phyloP scores from a whole-genome alignment of 1,284 basidiomycete genomes.

The Ceratobasidium sp. region DNA sequence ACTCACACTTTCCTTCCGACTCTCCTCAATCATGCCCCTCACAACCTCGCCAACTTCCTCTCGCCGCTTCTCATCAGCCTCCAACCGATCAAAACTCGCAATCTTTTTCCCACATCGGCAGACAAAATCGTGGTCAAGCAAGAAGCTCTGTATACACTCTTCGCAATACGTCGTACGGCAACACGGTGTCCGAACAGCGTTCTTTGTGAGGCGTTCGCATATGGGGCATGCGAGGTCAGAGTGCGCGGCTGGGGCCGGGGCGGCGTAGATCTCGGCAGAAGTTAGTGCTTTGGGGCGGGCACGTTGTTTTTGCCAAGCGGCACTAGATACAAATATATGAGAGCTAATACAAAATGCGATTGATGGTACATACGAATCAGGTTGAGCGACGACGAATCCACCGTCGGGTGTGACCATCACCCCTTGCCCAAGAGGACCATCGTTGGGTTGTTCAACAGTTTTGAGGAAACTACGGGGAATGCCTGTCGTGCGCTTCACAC shows the following conservation, averaged over 20 bases:
- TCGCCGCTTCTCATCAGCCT: slow-evolving; percentile 81
- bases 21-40: slow-evolving; percentile 84
- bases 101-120: slow-evolving; percentile 92
- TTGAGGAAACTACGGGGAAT: slow-evolving; percentile 98
- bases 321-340: slow-evolving; percentile 62
- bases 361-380: slow-evolving; percentile 78
- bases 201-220: slow-evolving; percentile 87
- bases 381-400: slow-evolving; percentile 94
- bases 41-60: slow-evolving; percentile 84
- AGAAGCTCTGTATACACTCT: slow-evolving; percentile 91
- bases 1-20: slow-evolving; percentile 68
- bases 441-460: slow-evolving; percentile 86
- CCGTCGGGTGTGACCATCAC: slow-evolving; percentile 98
- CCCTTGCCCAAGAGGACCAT: slow-evolving; percentile 78
- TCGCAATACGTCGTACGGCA: slow-evolving; percentile 93
- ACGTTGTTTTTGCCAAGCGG: slow-evolving; percentile 92
- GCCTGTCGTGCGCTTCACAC: slow-evolving; percentile 98
- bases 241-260: slow-evolving; percentile 72
- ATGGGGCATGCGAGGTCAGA: slow-evolving; percentile 83
- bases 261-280: slow-evolving; percentile 85
- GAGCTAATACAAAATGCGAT: background rate
- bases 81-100: slow-evolving; percentile 84
- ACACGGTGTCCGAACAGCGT: slow-evolving; percentile 92
- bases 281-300: slow-evolving; percentile 82
- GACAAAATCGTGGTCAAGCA: slow-evolving; percentile 92